Conservation (phyloP, 495 filamentous ascomycete genomes). For the Penicillium ochrochloron region DNA sequence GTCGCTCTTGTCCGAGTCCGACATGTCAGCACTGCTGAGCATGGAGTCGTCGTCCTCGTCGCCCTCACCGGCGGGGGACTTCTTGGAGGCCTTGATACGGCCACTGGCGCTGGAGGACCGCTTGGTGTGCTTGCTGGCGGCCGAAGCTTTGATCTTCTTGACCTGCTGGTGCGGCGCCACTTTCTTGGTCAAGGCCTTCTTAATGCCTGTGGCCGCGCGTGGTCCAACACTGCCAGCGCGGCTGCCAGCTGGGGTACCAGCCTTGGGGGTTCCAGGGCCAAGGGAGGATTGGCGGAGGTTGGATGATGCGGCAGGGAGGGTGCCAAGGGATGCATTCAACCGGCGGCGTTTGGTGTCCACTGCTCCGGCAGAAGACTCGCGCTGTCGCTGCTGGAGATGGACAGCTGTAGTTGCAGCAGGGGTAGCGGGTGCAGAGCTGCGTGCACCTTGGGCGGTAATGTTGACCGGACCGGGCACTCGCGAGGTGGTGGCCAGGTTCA, state of each 20-base stretch:
- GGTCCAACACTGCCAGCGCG: slow-evolving; percentile 77
- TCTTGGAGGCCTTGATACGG: slow-evolving; percentile 56
- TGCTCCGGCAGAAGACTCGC: slow-evolving; percentile 79
- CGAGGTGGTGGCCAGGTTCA: slow-evolving; percentile 47
- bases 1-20: slow-evolving; percentile 52
- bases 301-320: slow-evolving; percentile 70
- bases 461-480: slow-evolving; percentile 28
- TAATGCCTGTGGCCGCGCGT: slow-evolving; percentile 45
- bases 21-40: slow-evolving; percentile 55
- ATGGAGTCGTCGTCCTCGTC: slow-evolving; percentile 68
- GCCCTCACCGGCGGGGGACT: slow-evolving; percentile 64
- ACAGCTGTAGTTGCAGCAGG: slow-evolving; percentile 62
- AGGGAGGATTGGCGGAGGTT: slow-evolving; percentile 80
- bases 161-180: slow-evolving; percentile 70
- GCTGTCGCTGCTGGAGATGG: slow-evolving; percentile 63
- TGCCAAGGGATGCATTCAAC: slow-evolving; percentile 65
- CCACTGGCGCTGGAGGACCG: slow-evolving; percentile 51
- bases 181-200: slow-evolving; percentile 65
- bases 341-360: slow-evolving; percentile 75
- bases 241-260: slow-evolving; percentile 62
- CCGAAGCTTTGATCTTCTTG: slow-evolving; percentile 51
- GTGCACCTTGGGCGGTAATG: slow-evolving; percentile 38
- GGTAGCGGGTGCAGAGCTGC: slow-evolving; percentile 67
- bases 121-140: slow-evolving; percentile 59
- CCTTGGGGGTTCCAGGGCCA: slow-evolving; percentile 86